Base-by-base conservation (phyloP, 768 basidiomycete genomes). In the Amanita phalloides region DNA sequence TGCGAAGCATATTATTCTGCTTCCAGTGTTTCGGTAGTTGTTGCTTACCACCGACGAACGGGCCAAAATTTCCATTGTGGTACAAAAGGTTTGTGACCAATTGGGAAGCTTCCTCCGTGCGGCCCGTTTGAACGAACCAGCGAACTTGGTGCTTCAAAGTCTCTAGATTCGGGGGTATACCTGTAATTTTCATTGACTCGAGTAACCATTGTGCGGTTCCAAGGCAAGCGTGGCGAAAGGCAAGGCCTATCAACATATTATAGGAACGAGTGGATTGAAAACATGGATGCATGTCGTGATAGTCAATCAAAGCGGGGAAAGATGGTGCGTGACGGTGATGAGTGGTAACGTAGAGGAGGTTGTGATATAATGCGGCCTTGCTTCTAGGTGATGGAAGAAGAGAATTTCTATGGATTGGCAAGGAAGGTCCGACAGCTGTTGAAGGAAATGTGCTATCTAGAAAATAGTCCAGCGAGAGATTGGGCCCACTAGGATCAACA, bases 71-170 rank as follows among this genome's bases (percentile, higher is more conserved):
- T 45, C 14, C 49, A 14, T 55, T 49, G 25, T 62, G 44, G 28
- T 63, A 54, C 42, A 60, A 51, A 48, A 58, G 45, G 25, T 51
- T 46, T 56, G 65, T 58, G 25, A 71, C 67, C 45, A 69, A 67
- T 11, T 57, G 56, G 81, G 81, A 86, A 20, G 82, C 85, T 21
- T 70, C 62, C 9, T 71, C 62, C 83, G 84, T 86, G 39, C 61
- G 63, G 6, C 78, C 83, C 3, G 70, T 68, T 43, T 73, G 70
- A 42, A 86, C 68, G 48, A 82, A 63, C 68, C 72, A 77, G 17
- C 86, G 76, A 54, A 77, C 72, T 51, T 70, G 68, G 36, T 86
- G 63, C 63, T 76, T 75, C 62, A 71, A 68, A 1, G 85, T 84
- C 58, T 82, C 77, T 45, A 73, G 51, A 61, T 83, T 73, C 32